Percentiles rank a stretch among this genome's conserved stretches.
Conservation (phyloP, 2,329 filamentous ascomycete genomes). For the Phialemonium atrogriseum region DNA sequence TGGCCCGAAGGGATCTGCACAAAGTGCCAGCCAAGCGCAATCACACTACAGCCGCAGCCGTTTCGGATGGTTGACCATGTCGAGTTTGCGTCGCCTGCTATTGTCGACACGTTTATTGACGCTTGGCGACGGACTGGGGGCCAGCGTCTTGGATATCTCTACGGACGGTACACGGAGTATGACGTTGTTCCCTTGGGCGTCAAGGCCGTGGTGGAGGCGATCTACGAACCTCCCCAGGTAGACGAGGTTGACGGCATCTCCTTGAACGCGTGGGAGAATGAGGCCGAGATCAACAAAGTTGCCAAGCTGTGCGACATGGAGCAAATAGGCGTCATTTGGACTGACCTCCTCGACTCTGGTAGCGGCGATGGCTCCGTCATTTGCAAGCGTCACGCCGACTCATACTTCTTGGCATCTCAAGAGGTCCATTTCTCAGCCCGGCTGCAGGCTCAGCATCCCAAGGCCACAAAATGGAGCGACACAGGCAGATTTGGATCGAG, state of each 20-base stretch:
- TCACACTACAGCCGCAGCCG: conserved; percentile 84
- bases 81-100: conserved; percentile 77
- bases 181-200: conserved; percentile 85
- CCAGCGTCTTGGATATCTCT: conserved; percentile 83
- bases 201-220: conserved; percentile 93
- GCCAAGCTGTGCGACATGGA: conserved; percentile 78
- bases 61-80: conserved; percentile 98
- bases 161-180: conserved; percentile 86
- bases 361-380: conserved; percentile 76
- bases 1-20: conserved; percentile 98
- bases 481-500: conserved; percentile 90
- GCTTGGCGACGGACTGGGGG: conserved; percentile 81
- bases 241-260: conserved; percentile 86
- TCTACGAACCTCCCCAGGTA: conserved; percentile 90
- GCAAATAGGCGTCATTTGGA: conserved; percentile 89
- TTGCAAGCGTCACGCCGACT: conserved; percentile 93
- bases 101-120: conserved; percentile 85
- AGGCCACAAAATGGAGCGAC: conserved; percentile 93
- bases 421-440: conserved; percentile 86
- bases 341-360: conserved; percentile 78
- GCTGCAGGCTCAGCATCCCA: conserved; percentile 80
- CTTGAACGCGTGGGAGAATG: conserved; percentile 75
- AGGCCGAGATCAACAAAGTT: conserved; percentile 71
- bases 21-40: conserved; percentile 95
- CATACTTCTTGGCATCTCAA: conserved; percentile 86